Evolutionary conservation across 352 stramenopile genomes (phyloP).

Genomic region (Phytophthora ramorum): DNA sequence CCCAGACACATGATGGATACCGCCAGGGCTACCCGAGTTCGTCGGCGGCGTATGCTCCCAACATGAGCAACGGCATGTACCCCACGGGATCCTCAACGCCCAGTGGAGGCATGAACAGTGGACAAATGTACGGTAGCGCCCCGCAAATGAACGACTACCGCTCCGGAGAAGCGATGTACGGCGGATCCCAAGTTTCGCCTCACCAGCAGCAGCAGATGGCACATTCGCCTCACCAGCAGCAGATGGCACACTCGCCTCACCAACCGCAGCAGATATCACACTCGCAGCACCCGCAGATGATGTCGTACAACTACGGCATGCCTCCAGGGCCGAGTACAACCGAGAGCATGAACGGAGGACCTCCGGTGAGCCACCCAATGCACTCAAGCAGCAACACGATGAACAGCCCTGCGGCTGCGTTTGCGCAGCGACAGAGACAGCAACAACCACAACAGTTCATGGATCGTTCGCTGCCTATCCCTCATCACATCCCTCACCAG

Average conservation of each 20-base stretch:
- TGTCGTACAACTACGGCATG: conserved; percentile 51
- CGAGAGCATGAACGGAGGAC: conserved; percentile 26
- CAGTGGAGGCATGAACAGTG: conserved; percentile 33
- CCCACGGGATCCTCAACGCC: conserved; percentile 30
- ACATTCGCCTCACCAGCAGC: conserved; percentile 43
- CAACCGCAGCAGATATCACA: conserved; percentile 46
- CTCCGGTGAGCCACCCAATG: conserved; percentile 26
- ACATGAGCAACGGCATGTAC: conserved; percentile 64
- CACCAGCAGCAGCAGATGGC: conserved; percentile 49
- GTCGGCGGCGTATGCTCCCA: conserved; percentile 29
- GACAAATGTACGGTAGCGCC: conserved; percentile 33
- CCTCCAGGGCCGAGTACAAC: conserved; percentile 17
- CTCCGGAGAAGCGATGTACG: conserved; percentile 31
- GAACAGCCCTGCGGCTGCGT: conserved; percentile 46
- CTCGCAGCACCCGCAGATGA: conserved; percentile 48
- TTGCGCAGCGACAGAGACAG: conserved; percentile 44
- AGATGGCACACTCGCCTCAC: conserved; percentile 44
- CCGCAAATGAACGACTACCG: conserved; percentile 51
- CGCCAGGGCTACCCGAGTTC: conserved; percentile 27
- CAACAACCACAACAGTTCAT: conserved; percentile 31
- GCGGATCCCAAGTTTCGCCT: conserved; percentile 27
- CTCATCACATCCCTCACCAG: conserved; percentile 30
- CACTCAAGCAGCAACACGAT: conserved; percentile 29
- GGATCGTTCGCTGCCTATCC: conserved; percentile 21
- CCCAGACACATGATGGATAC: conserved; percentile 37